Percentiles rank a stretch among this genome's conserved stretches.
Evolutionary conservation across 139 green algal species (phyloP).

Genomic region (Micractinium sp.): DNA sequence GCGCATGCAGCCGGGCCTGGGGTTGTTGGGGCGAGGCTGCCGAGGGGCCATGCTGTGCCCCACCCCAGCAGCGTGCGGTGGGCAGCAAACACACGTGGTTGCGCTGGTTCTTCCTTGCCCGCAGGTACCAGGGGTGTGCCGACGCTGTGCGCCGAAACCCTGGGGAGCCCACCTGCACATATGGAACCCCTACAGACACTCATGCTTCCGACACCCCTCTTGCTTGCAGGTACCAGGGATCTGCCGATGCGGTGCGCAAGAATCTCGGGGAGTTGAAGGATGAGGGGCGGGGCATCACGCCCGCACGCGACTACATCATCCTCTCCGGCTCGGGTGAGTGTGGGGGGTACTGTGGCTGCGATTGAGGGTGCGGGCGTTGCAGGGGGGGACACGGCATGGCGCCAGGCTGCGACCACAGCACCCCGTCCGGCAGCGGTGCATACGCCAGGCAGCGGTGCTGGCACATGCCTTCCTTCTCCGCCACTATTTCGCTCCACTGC

Average conservation of each 20-base stretch:
- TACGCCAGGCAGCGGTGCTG: too few species aligned
- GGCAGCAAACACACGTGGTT: too few species aligned
- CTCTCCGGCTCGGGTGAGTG: conserved; percentile 36
- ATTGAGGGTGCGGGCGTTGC: not conserved
- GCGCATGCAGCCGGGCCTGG: too few species aligned
- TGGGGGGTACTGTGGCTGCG: not conserved
- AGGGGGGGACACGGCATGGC: not conserved
- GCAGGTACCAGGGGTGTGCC: not conserved
- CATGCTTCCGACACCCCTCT: too few species aligned
- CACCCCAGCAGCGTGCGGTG: too few species aligned
- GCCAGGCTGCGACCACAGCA: not conserved
- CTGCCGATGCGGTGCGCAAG: conserved; percentile 59
- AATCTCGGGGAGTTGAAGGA: conserved; percentile 54
- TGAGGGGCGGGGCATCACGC: conserved; percentile 40
- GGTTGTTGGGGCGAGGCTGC: too few species aligned
- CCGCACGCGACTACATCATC: conserved; percentile 55
- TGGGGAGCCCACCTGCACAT: too few species aligned
- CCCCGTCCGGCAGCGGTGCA: too few species aligned
- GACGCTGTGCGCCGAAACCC: not conserved
- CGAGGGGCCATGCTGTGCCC: too few species aligned
- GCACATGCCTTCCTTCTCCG: too few species aligned
- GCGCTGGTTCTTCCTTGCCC: too few species aligned
- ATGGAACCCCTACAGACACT: not conserved
- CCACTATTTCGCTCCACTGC: too few species aligned
- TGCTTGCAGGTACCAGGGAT: conserved; percentile 55